phyloP scores from a whole-genome alignment of 2,329 filamentous ascomycete genomes.

The Shiraia sp. region DNA sequence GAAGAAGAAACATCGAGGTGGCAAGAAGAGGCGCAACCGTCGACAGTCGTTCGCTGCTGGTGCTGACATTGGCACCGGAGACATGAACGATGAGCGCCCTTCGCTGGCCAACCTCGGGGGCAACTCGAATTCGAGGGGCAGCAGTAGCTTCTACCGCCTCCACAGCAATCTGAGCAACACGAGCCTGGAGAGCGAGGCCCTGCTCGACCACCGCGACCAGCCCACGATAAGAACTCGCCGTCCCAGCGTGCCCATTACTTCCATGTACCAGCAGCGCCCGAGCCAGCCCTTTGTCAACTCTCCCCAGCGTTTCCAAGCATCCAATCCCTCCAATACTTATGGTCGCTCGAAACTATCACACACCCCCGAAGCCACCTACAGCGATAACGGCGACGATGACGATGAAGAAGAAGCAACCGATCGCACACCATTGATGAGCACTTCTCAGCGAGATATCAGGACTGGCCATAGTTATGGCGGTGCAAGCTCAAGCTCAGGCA shows the following conservation, averaged over 20 bases:
- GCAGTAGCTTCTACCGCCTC: conserved; percentile 59
- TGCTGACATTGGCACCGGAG: conserved; percentile 58
- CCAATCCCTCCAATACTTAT: conserved; percentile 13
- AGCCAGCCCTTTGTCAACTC: conserved; percentile 26
- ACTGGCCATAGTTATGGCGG: conserved; percentile 41
- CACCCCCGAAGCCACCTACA: conserved; percentile 45
- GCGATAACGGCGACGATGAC: conserved; percentile 53
- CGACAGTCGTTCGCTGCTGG: conserved; percentile 76
- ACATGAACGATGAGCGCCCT: conserved; percentile 57
- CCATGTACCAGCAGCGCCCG: conserved; percentile 31
- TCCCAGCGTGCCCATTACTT: conserved; percentile 47
- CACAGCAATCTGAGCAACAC: conserved; percentile 71
- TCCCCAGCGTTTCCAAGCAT: conserved; percentile 22
- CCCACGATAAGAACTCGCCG: conserved; percentile 47
- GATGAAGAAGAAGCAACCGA: conserved; percentile 47
- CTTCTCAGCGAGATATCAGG: conserved; percentile 40
- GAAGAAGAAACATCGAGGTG: conserved; percentile 75
- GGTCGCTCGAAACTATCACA: conserved; percentile 34
- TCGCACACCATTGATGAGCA: conserved; percentile 58
- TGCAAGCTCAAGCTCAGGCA: conserved; percentile 33
- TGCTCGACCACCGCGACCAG: conserved; percentile 79
- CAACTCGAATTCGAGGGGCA: conserved; percentile 38
- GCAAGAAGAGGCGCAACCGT: conserved; percentile 75
- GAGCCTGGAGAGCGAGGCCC: conserved; percentile 84
- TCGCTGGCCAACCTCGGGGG: conserved; percentile 45